These are phyloP conservation scores for Colletotrichum cordylinicola DNA, from an alignment of 2,329 filamentous ascomycete species.

Conservation along the genomic window DNA sequence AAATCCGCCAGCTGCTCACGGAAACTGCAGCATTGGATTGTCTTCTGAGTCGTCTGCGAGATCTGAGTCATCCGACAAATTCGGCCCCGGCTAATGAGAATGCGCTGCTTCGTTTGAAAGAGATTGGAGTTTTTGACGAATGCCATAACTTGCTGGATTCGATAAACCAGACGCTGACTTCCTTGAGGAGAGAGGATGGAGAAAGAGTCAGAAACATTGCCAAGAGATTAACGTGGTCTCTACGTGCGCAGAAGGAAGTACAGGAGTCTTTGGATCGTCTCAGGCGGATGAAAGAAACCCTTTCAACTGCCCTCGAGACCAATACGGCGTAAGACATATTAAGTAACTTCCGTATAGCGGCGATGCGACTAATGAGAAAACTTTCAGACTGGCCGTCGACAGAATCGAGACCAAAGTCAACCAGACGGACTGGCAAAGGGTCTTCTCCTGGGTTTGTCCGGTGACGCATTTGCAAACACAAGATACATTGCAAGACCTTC, in stretches of 20 bases:
- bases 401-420: neutral
- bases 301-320: fast-evolving
- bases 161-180: neutral
- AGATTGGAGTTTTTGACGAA: neutral
- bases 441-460: neutral
- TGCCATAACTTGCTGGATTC: fast-evolving
- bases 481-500: fast-evolving
- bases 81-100: fast-evolving
- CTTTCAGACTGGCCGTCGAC: neutral
- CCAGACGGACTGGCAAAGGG: neutral
- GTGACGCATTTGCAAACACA: neutral
- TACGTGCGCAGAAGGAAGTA: neutral
- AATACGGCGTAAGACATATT: neutral
- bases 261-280: neutral
- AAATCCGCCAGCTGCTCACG: neutral
- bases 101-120: neutral
- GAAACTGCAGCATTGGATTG: neutral
- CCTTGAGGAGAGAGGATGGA: neutral
- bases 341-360: too few species aligned
- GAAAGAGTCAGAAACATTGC: fast-evolving
- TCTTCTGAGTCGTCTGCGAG: neutral
- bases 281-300: neutral
- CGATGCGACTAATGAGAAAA: too few species aligned
- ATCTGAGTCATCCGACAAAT: fast-evolving
- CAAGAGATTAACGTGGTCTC: neutral